phyloP scores from a whole-genome alignment of 208 protist genomes.

The Tritrichomonas foetus region DNA sequence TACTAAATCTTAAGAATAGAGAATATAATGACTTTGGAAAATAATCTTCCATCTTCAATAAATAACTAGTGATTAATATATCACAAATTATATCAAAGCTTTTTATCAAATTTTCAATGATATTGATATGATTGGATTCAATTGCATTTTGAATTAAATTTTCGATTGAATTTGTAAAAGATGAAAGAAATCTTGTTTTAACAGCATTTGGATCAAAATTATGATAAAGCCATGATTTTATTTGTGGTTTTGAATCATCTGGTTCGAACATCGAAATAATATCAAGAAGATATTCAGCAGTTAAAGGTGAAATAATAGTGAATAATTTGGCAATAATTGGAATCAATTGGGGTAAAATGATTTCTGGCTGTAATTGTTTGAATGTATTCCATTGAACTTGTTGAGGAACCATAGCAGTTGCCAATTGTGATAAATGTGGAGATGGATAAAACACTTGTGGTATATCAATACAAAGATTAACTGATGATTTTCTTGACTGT shows the following conservation, averaged over 20 bases:
- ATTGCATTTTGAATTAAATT: background rate
- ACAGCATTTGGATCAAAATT: background rate
- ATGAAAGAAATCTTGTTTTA: background rate
- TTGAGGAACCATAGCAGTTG: background rate
- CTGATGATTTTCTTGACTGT: background rate
- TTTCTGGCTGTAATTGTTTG: background rate
- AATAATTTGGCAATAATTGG: background rate
- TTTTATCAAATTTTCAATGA: background rate
- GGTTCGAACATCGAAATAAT: background rate
- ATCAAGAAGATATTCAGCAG: background rate
- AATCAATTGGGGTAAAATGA: background rate
- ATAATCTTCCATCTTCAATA: no score
- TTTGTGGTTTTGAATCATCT: background rate
- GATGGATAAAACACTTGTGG: background rate
- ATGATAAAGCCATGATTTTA: background rate
- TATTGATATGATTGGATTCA: background rate
- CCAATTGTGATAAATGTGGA: background rate
- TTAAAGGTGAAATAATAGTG: background rate
- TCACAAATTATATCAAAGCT: background rate
- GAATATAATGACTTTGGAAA: no score
- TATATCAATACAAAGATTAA: background rate
- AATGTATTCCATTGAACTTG: background rate
- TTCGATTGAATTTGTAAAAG: background rate
- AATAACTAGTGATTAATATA: background rate
- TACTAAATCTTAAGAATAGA: no score